Evolutionary conservation across 208 protist genomes (phyloP).

Genomic region (Borovskyia barvae): DNA sequence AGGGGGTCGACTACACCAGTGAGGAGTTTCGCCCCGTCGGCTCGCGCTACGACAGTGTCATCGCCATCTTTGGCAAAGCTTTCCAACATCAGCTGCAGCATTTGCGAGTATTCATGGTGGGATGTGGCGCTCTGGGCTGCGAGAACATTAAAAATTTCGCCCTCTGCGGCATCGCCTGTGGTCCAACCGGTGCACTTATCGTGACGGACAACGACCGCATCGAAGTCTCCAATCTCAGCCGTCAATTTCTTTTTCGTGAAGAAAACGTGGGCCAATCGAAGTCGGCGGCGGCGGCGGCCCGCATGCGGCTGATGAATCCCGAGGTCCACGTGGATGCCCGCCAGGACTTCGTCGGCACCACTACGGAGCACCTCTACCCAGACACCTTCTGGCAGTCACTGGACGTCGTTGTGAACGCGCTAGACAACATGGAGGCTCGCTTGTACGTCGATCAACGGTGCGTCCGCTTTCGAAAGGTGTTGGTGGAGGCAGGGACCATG

Average conservation of each 20-base stretch:
- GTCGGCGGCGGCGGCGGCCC: constrained; percentile 90
- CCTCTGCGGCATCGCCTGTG: constrained; percentile 96
- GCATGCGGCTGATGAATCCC: constrained; percentile 96
- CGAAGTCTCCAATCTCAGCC: constrained; percentile 99
- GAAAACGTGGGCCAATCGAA: constrained; percentile 97
- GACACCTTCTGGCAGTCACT: constrained; percentile 96
- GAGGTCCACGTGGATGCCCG: constrained; percentile 71
- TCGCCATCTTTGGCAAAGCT: constrained; percentile 71
- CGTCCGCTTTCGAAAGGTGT: constrained; percentile 95
- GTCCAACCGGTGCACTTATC: constrained; percentile 72
- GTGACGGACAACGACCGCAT: constrained; percentile 99
- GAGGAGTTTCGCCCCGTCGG: constrained; percentile 44
- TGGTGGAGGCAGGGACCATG: constrained; percentile 99
- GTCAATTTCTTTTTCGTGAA: constrained; percentile 99
- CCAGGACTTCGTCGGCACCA: constrained; percentile 92
- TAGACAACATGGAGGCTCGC: constrained; percentile 99
- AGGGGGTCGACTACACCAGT: constrained; percentile 30
- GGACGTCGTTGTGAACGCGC: constrained; percentile 97
- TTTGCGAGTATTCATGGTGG: constrained; percentile 95
- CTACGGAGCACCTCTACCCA: constrained; percentile 95
- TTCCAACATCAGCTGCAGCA: constrained; percentile 68
- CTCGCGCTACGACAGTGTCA: constrained; percentile 75
- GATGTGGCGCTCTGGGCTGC: constrained; percentile 98
- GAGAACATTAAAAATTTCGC: constrained; percentile 99
- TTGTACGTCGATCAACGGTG: constrained; percentile 96